Base-by-base conservation (phyloP, 441 rosid species). In the Syzygium malaccense region DNA sequence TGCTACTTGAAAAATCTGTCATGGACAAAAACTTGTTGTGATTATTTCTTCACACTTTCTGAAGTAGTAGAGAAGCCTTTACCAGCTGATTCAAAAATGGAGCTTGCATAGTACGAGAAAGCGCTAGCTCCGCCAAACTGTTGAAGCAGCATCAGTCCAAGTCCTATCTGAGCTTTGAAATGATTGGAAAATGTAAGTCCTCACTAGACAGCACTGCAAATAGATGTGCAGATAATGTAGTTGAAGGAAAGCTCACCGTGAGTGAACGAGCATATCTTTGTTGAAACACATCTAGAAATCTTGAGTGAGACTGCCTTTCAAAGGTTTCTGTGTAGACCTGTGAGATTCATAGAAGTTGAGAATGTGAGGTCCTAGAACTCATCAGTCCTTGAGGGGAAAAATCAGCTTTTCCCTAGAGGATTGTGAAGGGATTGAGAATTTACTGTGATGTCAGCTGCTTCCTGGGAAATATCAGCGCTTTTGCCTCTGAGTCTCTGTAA, bases 121-220 rank as follows among this genome's bases (percentile, higher is more conserved):
- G 94, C 95, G 25, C 88, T 92, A 64, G 92, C 88, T 30, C 95
- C 96, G 32, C 88, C 89, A 45, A 92, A 91, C 87, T 94, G 95
- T n/a, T 92, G 94, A 84, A 92, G 88, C 85, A 88, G 87, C 96
- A 94, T 93, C 87, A 94, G 62, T 87, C 94, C 96, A 85, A 92
- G 93, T 89, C 93, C 94, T 58, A 93, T 91, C 95, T 94, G 48
- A 10, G 57, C 56, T 60, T 60, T 57, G 55, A 53, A 87, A 60
- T 15, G 58, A 56, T 87, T 58, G 26, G 23, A 68, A 85, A 48
- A 55, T 66, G 7, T 45, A 58, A 55, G 79, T 26, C 25, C 28
- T n/a, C 7, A 15, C 48, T 49, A 18, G 6, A 41, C 17, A 62
- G 32, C 26, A n/a, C 12, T 54, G 87, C 23, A 64, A 12, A 41